phyloP scores from a whole-genome alignment of 2,329 filamentous ascomycete genomes.

The Sphaerulina vaccinii region DNA sequence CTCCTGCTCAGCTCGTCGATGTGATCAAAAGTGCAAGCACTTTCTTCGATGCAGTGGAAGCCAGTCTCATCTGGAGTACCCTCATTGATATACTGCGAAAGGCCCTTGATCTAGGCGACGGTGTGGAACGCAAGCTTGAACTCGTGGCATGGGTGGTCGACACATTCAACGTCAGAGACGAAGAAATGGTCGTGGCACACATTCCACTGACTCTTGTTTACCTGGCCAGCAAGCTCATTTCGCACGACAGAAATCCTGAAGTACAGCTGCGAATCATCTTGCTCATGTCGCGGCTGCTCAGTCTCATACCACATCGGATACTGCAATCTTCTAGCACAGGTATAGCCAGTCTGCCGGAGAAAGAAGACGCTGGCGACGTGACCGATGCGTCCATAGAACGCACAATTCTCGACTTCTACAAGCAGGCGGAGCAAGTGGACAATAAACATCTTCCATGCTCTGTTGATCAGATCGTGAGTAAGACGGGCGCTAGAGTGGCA shows the following conservation, averaged over 20 bases:
- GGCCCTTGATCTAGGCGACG: conserved; percentile 10
- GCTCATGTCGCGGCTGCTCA: conserved; percentile 17
- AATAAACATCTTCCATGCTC: conserved; percentile 3
- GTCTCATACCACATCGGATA: conserved; percentile 17
- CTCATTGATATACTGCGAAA: conserved; percentile 28
- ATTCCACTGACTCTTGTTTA: conserved; percentile 67
- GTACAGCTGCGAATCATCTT: conserved; percentile 6
- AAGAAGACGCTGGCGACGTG: background rate
- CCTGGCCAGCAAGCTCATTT: conserved; percentile 23
- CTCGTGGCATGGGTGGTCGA: conserved; percentile 78
- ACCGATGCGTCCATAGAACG: conserved; percentile 7
- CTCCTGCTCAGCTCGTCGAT: conserved; percentile 74
- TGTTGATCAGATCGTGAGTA: background rate
- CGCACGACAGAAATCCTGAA: background rate
- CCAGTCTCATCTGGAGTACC: conserved; percentile 74
- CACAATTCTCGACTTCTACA: conserved; percentile 17
- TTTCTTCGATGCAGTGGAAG: conserved; percentile 97
- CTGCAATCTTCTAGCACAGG: conserved; percentile 7
- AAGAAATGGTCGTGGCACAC: conserved; percentile 89
- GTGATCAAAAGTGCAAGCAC: conserved; percentile 89
- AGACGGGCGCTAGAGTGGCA: conserved; percentile 5
- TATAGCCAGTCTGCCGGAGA: background rate
- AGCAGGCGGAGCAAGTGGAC: conserved; percentile 6
- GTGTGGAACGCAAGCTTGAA: conserved; percentile 55
- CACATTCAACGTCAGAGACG: conserved; percentile 90